Evolutionary conservation across 306 rosid genomes (phyloP).

Genomic region (Rosa multiflora): DNA sequence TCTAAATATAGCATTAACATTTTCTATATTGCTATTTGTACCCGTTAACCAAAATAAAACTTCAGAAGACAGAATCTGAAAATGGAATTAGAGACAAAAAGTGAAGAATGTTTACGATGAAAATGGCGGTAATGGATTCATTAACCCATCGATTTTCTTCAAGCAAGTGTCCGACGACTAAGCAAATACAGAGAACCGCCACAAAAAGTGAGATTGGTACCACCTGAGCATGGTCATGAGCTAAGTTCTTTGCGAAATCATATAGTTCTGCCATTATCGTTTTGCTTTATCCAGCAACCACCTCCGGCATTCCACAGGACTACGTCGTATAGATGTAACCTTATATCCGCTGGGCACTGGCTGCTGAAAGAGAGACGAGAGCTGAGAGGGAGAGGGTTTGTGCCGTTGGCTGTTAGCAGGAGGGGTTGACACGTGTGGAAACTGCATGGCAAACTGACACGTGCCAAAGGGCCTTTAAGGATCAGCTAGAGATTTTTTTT

Average conservation of each 20-base stretch:
- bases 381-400: not conserved
- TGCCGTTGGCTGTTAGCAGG: not conserved
- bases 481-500: not conserved
- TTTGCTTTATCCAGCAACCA: not conserved
- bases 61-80: not conserved
- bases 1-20: not conserved
- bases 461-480: not conserved
- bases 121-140: constrained; percentile 85
- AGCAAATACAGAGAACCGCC: constrained; percentile 72
- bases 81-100: not conserved
- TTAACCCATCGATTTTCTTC: constrained; percentile 80
- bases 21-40: not conserved
- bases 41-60: not conserved
- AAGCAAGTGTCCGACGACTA: constrained; percentile 74
- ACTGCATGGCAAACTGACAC: constrained; percentile 16
- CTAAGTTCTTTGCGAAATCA: constrained; percentile 37
- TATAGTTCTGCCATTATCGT: constrained; percentile 8
- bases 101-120: constrained; percentile 39
- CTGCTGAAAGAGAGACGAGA: not conserved
- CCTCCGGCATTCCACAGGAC: not conserved
- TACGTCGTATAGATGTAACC: not conserved
- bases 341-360: not conserved
- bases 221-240: constrained; percentile 54
- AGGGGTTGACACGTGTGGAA: constrained; percentile 18
- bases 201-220: constrained; percentile 68